These are phyloP conservation scores for Teratosphaeria destructans DNA, from an alignment of 2,329 filamentous ascomycete genomes.

Conservation along the genomic window DNA sequence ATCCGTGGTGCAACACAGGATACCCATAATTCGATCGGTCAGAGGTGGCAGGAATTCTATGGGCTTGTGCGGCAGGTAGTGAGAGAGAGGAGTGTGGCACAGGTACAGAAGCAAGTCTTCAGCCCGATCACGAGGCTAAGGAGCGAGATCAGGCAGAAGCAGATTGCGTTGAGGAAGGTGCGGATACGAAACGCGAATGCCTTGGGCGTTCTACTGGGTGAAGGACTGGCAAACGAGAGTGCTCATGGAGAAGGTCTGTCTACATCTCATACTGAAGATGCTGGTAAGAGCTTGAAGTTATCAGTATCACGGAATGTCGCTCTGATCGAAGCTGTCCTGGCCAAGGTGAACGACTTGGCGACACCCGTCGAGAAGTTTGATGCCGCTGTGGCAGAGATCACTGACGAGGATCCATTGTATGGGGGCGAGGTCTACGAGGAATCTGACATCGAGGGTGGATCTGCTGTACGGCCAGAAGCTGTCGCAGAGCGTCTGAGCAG, in stretches of 20 bases:
- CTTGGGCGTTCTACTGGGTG: constrained; percentile 76
- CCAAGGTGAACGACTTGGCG: constrained; percentile 56
- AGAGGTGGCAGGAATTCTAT: constrained; percentile 52
- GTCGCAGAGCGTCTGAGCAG: constrained; percentile 57
- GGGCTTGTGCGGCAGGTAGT: constrained; percentile 67
- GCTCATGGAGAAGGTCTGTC: constrained; percentile 23
- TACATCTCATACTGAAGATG: constrained; percentile 15
- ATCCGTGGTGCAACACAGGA: constrained; percentile 19
- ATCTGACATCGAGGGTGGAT: constrained; percentile 21
- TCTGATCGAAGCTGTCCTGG: constrained; percentile 76
- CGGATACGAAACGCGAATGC: constrained; percentile 75
- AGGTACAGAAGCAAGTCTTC: constrained; percentile 61
- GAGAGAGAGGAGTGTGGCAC: constrained; percentile 57
- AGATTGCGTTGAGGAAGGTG: constrained; percentile 58
- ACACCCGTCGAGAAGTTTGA: constrained; percentile 45
- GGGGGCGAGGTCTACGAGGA: constrained; percentile 29
- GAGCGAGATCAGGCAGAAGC: constrained; percentile 65
- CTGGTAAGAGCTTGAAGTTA: constrained; percentile 53
- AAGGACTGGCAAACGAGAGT: constrained; percentile 56
- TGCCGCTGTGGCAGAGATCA: constrained; percentile 44
- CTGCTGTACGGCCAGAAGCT: constrained; percentile 35
- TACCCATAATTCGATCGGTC: constrained; percentile 20
- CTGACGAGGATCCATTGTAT: constrained; percentile 41
- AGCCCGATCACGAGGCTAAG: constrained; percentile 69
- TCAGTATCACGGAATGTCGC: constrained; percentile 71